A percentile compares a stretch with the other conserved stretches of the same genome.
Evolutionary conservation across 805 yeast genomes (phyloP).

Genomic region (Metschnikowia cubensis): DNA sequence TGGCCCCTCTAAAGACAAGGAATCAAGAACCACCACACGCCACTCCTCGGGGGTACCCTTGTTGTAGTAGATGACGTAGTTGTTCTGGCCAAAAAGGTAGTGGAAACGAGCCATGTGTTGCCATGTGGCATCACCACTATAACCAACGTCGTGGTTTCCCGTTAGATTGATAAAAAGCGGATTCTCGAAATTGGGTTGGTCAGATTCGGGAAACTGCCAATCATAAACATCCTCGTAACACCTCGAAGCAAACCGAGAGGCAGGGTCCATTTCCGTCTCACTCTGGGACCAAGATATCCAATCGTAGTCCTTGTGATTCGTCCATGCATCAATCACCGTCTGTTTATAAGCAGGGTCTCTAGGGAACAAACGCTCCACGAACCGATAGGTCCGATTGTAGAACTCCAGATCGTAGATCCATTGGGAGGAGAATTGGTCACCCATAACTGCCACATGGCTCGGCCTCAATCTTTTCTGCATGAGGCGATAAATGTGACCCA

Average conservation of each 20-base stretch:
- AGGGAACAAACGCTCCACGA: constrained; percentile 64
- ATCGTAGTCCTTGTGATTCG: constrained; percentile 50
- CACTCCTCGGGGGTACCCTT: constrained; percentile 64
- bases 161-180: constrained; percentile 79
- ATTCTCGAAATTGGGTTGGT: constrained; percentile 40
- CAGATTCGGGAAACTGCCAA: constrained; percentile 48
- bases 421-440: constrained; percentile 89
- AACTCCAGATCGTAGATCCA: constrained; percentile 92
- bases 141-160: constrained; percentile 96
- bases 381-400: constrained; percentile 71
- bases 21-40: constrained; percentile 84
- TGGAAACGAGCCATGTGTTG: constrained; percentile 83
- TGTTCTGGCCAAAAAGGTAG: constrained; percentile 75
- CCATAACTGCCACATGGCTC: constrained; percentile 81
- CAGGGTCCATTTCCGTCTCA: constrained; percentile 38
- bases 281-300: constrained; percentile 46
- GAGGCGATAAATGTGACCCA: constrained; percentile 74
- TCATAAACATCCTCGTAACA: constrained; percentile 56
- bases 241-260: constrained; percentile 32
- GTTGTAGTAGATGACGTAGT: constrained; percentile 73
- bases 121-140: constrained; percentile 89
- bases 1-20: constrained; percentile 86
- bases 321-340: constrained; percentile 45
- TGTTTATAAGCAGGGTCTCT: constrained; percentile 49
- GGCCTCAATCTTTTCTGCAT: constrained; percentile 68